phyloP scores from a whole-genome alignment of 2,329 filamentous ascomycete genomes.

The Cryoendolithus antarcticus region DNA sequence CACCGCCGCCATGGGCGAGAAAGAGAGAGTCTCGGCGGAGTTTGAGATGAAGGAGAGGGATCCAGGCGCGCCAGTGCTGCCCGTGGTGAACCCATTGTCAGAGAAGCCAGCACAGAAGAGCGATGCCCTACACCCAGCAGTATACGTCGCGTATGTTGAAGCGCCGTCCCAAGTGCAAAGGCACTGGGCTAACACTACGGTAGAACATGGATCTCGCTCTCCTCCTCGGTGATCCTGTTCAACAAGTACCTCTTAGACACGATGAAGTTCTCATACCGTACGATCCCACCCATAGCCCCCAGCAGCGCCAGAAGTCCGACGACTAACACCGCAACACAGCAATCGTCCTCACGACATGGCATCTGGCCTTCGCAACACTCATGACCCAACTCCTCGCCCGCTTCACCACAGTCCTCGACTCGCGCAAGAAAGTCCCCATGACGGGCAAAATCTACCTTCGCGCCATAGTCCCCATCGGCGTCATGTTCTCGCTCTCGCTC shows the following conservation, averaged over 20 bases:
- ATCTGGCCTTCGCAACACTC: slow-evolving; percentile 80
- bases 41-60: slow-evolving; percentile 13
- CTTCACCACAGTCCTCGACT: slow-evolving; percentile 81
- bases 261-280: slow-evolving; percentile 56
- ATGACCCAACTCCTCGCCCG: slow-evolving; percentile 90
- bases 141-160: slow-evolving; percentile 59
- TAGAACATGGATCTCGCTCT: slow-evolving; percentile 85
- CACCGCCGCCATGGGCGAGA: slow-evolving; percentile 57
- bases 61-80: slow-evolving; percentile 52
- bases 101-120: slow-evolving; percentile 59
- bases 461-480: slow-evolving; percentile 84
- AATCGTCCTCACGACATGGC: slow-evolving; percentile 88
- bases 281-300: slow-evolving; percentile 12
- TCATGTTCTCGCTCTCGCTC: slow-evolving; percentile 91
- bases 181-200: not conserved
- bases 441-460: slow-evolving; percentile 84
- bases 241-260: slow-evolving; percentile 97
- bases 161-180: slow-evolving; percentile 35
- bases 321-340: slow-evolving; percentile 38
- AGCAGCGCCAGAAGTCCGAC: not conserved
- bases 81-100: slow-evolving; percentile 63
- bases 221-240: slow-evolving; percentile 92
- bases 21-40: slow-evolving; percentile 73
- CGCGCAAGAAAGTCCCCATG: slow-evolving; percentile 94
- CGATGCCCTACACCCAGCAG: slow-evolving; percentile 59